Evolutionary conservation across 768 basidiomycete genomes (phyloP).

Genomic region (Pisolithus tinctorius): DNA sequence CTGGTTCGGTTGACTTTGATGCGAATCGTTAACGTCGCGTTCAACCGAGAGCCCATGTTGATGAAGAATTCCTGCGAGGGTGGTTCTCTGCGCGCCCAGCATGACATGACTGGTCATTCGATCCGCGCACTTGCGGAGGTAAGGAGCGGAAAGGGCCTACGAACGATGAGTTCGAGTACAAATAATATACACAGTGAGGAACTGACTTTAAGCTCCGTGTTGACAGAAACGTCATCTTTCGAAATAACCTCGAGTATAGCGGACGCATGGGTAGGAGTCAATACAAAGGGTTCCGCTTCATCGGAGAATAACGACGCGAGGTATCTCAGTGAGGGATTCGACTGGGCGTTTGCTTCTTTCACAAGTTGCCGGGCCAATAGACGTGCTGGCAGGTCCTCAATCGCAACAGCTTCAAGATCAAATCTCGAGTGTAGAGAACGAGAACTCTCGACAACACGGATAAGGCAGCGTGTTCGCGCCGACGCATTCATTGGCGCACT

Average conservation of each 20-base stretch:
- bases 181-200: neutral
- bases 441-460: constrained; percentile 31
- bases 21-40: constrained; percentile 8
- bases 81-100: constrained; percentile 13
- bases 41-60: constrained; percentile 9
- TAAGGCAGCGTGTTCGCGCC: constrained; percentile 33
- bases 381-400: constrained; percentile 29
- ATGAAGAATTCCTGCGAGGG: constrained; percentile 8
- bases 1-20: neutral
- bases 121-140: constrained; percentile 26
- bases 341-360: constrained; percentile 29
- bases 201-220: constrained; percentile 28
- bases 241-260: constrained; percentile 34
- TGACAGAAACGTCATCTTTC: constrained; percentile 30
- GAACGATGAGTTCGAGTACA: constrained; percentile 4
- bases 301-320: constrained; percentile 17
- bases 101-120: constrained; percentile 21
- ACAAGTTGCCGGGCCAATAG: constrained; percentile 41
- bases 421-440: constrained; percentile 12
- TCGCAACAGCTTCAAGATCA: neutral
- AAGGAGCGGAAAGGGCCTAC: constrained; percentile 20
- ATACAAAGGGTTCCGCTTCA: constrained; percentile 22
- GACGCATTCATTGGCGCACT: constrained; percentile 27
- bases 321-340: constrained; percentile 8
- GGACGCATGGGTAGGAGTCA: constrained; percentile 23